Evolutionary conservation across 495 filamentous ascomycete species (phyloP).

Genomic region (Trichocladium uniseriatum): DNA sequence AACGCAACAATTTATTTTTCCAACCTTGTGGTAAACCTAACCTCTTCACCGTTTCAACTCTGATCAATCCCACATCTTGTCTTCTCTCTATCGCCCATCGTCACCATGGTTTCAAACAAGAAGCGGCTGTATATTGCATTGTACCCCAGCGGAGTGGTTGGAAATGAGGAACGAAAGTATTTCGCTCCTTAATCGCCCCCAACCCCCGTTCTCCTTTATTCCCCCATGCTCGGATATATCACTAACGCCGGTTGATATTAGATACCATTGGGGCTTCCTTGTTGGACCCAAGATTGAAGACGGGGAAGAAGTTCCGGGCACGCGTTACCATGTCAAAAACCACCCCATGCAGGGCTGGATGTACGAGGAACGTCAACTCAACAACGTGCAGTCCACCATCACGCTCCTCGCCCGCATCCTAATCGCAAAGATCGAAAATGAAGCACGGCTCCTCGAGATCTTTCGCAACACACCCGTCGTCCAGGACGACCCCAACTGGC

Average conservation of each 20-base stretch:
- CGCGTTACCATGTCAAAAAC: conserved; percentile 3
- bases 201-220: neutral
- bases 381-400: neutral
- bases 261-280: too few species aligned
- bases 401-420: neutral
- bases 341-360: neutral
- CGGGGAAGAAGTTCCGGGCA: neutral
- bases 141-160: neutral
- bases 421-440: neutral
- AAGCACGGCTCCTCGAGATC: neutral
- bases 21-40: too few species aligned
- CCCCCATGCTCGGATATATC: too few species aligned
- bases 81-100: too few species aligned
- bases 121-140: neutral
- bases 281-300: neutral
- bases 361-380: neutral
- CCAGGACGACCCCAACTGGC: neutral
- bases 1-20: too few species aligned
- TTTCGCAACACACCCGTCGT: neutral
- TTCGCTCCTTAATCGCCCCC: neutral
- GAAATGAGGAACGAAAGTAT: conserved; percentile 1
- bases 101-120: neutral
- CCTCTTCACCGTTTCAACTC: too few species aligned
- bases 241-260: too few species aligned
- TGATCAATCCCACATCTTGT: too few species aligned